A percentile compares a stretch with the other conserved stretches of the same genome.
phyloP scores from a whole-genome alignment of 257 asterid genomes.

The Osmanthus fragrans region DNA sequence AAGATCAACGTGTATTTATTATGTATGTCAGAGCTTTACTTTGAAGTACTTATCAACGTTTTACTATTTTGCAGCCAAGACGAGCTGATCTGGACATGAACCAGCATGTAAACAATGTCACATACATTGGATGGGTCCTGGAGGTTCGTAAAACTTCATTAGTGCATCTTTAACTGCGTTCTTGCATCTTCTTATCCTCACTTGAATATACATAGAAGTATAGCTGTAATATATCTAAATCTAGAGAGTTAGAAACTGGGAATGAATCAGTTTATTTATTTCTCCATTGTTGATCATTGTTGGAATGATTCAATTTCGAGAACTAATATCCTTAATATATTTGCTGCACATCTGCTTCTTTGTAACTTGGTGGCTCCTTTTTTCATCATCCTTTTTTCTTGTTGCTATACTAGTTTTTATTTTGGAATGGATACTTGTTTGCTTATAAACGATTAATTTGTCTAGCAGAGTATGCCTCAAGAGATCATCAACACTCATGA shows the following conservation, averaged over 20 bases:
- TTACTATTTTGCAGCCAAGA: slow-evolving; percentile 64
- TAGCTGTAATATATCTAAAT: neutral
- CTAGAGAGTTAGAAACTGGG: neutral
- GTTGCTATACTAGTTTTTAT: neutral
- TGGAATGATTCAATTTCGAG: neutral
- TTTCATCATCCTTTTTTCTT: neutral
- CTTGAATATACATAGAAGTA: neutral
- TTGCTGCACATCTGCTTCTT: neutral
- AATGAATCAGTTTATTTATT: neutral
- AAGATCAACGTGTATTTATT: slow-evolving; percentile 24
- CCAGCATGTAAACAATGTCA: slow-evolving; percentile 87
- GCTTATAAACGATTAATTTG: slow-evolving; percentile 19
- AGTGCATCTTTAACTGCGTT: slow-evolving; percentile 14
- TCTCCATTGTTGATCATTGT: neutral
- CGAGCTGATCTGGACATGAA: slow-evolving; percentile 95
- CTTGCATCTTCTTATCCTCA: neutral
- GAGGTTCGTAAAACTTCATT: slow-evolving; percentile 59
- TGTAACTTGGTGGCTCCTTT: slow-evolving; percentile 1
- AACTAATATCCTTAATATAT: neutral
- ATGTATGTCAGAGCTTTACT: neutral
- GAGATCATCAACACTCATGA: slow-evolving; percentile 79
- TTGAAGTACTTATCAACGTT: slow-evolving; percentile 4
- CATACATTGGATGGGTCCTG: slow-evolving; percentile 95
- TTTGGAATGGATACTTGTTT: neutral
- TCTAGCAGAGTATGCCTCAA: slow-evolving; percentile 81